Conservation (phyloP, 345 rosid species). For the Angophora floribunda region DNA sequence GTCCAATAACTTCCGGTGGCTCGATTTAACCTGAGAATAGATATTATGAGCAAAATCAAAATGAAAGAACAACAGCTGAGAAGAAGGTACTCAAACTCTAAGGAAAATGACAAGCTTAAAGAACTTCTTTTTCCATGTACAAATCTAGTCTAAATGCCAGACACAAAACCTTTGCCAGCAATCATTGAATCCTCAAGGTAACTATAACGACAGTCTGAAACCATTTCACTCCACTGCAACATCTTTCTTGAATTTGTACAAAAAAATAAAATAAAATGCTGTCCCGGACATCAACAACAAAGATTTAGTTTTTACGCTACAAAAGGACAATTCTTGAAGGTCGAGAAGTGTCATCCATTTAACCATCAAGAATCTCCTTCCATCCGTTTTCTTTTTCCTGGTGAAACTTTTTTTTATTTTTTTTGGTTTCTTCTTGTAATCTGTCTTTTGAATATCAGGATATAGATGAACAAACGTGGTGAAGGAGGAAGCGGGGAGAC, state of each 20-base stretch:
- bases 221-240: background rate
- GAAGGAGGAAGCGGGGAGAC: background rate
- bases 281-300: background rate
- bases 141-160: background rate
- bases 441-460: background rate
- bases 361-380: background rate
- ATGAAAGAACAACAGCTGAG: background rate
- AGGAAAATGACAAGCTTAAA: background rate
- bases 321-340: background rate
- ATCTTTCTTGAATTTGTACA: background rate
- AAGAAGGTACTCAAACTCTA: background rate
- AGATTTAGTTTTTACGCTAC: background rate
- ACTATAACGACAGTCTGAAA: background rate
- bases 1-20: constrained; percentile 81
- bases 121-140: background rate
- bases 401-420: background rate
- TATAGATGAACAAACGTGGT: background rate
- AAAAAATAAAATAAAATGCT: background rate
- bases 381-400: background rate
- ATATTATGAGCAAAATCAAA: background rate
- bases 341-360: background rate
- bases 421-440: background rate
- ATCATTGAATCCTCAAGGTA: background rate
- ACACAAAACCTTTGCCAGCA: background rate
- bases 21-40: constrained; percentile 60